A percentile compares a stretch with the other conserved stretches of the same genome.
Evolutionary conservation across 768 basidiomycete genomes (phyloP).

Genomic region (Rhizopogon vinicolor): DNA sequence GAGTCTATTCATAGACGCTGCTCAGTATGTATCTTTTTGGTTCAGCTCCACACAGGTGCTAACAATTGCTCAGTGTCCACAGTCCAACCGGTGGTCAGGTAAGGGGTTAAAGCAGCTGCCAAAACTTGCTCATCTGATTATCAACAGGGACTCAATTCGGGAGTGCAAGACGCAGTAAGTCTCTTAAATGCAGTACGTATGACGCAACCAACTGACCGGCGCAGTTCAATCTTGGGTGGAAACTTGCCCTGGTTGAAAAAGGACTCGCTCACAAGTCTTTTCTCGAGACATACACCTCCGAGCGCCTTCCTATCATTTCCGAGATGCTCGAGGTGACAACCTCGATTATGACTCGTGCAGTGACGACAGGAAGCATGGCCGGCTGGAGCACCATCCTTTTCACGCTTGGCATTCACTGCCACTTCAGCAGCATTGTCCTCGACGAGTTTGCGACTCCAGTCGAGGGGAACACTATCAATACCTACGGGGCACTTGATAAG

Average conservation of each 20-base stretch:
- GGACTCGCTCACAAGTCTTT: constrained; percentile 17
- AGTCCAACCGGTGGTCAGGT: constrained; percentile 19
- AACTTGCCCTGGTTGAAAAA: constrained; percentile 25
- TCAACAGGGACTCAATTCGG: constrained; percentile 10
- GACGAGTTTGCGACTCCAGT: too few species aligned
- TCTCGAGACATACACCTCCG: constrained; percentile 25
- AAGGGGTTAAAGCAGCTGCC: not conserved
- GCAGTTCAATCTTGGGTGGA: constrained; percentile 32
- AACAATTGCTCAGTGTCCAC: constrained; percentile 10
- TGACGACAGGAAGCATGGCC: too few species aligned
- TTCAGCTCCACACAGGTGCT: not conserved
- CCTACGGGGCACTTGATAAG: too few species aligned
- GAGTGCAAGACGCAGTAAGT: constrained; percentile 15
- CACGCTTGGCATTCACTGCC: too few species aligned
- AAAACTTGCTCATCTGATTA: too few species aligned
- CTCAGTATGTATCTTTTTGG: constrained; percentile 8
- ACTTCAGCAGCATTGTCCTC: too few species aligned
- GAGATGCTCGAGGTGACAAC: constrained; percentile 25
- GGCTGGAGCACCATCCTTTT: too few species aligned
- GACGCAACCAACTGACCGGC: not conserved
- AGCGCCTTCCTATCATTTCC: constrained; percentile 31
- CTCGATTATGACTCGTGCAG: too few species aligned
- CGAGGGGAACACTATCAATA: too few species aligned
- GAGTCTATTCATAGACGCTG: constrained; percentile 13
- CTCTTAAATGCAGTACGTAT: not conserved